These are phyloP conservation scores for Eucalyptus tenuipes DNA, from an alignment of 345 rosid genomes.

Conservation along the genomic window DNA sequence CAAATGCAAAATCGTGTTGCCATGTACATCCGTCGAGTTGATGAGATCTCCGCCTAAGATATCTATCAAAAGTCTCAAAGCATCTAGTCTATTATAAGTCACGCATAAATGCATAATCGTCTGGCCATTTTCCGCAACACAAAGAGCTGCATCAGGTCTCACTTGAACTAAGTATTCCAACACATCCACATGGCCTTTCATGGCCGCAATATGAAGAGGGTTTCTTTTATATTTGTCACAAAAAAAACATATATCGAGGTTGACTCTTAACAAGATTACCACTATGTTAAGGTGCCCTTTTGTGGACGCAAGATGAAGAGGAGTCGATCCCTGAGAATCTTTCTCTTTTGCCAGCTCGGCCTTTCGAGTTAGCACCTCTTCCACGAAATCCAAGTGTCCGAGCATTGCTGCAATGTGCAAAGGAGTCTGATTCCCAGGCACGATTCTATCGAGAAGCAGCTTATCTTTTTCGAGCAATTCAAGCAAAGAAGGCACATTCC, in stretches of 20 bases:
- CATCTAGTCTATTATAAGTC: not conserved
- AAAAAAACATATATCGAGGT: not conserved
- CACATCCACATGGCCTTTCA: constrained; percentile 3
- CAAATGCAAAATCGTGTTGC: constrained; percentile 1
- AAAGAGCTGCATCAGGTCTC: not conserved
- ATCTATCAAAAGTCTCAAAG: not conserved
- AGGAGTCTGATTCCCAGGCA: not conserved
- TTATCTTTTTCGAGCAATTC: not conserved
- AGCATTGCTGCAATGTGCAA: constrained; percentile 4
- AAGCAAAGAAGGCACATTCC: not conserved
- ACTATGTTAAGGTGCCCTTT: constrained; percentile 1
- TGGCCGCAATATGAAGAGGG: not conserved
- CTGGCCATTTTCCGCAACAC: not conserved
- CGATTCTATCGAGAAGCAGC: not conserved
- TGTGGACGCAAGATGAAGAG: constrained; percentile 5
- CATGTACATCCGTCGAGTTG: not conserved
- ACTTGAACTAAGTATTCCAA: not conserved
- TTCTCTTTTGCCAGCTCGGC: not conserved
- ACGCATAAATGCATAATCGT: not conserved
- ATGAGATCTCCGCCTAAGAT: not conserved
- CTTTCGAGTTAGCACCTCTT: not conserved
- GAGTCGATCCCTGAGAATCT: not conserved
- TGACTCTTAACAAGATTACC: not conserved
- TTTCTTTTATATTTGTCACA: not conserved
- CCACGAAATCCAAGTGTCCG: not conserved